Conservation (phyloP, 208 protist species). For the Trypanosoma avium region DNA sequence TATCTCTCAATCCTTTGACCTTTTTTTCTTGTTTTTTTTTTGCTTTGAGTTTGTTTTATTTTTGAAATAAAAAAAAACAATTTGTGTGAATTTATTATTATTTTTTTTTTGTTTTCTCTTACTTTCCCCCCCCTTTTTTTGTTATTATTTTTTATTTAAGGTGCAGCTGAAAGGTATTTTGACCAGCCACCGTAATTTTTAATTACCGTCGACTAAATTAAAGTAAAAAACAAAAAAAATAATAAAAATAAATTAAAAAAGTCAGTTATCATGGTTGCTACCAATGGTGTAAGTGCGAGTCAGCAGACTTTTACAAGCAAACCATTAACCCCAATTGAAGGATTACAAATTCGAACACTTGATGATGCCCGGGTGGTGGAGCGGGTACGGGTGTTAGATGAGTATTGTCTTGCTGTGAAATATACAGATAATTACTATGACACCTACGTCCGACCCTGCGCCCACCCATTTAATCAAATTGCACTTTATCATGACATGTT, state of each 20-base stretch:
- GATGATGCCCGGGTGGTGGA: conserved; percentile 72
- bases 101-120: background rate
- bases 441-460: conserved; percentile 53
- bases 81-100: background rate
- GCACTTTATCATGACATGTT: conserved; percentile 91
- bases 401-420: conserved; percentile 75
- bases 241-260: background rate
- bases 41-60: background rate
- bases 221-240: too few relatives aligned
- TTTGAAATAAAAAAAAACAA: background rate
- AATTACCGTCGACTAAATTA: background rate
- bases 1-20: background rate
- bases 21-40: background rate
- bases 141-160: too few relatives aligned
- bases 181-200: too few relatives aligned
- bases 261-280: conserved; percentile 3
- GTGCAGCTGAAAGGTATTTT: too few relatives aligned
- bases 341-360: conserved; percentile 62
- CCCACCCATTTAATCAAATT: conserved; percentile 73
- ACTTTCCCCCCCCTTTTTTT: too few relatives aligned
- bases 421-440: conserved; percentile 88
- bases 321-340: conserved; percentile 42
- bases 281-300: background rate
- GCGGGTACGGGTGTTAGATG: conserved; percentile 78
- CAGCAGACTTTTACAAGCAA: background rate